Evolutionary conservation across 2,329 filamentous ascomycete species (phyloP).

Genomic region (Calonectria crousiana): DNA sequence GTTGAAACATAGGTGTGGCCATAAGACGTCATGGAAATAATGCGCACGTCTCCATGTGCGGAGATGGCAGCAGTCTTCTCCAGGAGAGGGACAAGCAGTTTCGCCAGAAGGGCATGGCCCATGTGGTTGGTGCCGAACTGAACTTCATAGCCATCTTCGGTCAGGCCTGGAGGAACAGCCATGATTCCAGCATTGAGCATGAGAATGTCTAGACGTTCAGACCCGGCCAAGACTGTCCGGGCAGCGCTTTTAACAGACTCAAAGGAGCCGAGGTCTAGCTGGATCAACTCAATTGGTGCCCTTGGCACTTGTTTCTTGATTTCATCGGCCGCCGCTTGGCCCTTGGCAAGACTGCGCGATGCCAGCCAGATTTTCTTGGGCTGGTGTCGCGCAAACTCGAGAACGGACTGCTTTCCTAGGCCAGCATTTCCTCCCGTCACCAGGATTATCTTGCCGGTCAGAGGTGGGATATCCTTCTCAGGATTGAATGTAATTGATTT

Average conservation of each 20-base stretch:
- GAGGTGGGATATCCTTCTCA: conserved; percentile 62
- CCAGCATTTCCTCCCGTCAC: conserved; percentile 89
- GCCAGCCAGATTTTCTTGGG: conserved; percentile 31
- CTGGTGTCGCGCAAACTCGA: conserved; percentile 26
- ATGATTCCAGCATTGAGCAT: conserved; percentile 56
- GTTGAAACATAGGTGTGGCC: conserved; percentile 39
- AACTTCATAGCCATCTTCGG: conserved; percentile 60
- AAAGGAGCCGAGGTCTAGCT: conserved; percentile 61
- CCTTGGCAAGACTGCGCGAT: conserved; percentile 52
- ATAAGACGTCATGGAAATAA: conserved; percentile 45
- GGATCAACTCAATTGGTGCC: conserved; percentile 48
- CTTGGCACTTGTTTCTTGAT: conserved; percentile 45
- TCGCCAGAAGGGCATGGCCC: conserved; percentile 59
- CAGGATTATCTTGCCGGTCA: conserved; percentile 82
- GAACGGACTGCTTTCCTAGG: conserved; percentile 27
- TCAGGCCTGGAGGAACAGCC: conserved; percentile 49
- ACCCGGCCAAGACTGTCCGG: conserved; percentile 47
- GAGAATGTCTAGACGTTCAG: conserved; percentile 55
- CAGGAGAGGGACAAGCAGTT: conserved; percentile 50
- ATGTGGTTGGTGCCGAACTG: conserved; percentile 64
- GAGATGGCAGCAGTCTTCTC: conserved; percentile 40
- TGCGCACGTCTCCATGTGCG: conserved; percentile 42
- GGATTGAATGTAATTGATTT: conserved; percentile 31
- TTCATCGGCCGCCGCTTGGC: conserved; percentile 50
- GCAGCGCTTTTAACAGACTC: conserved; percentile 56